Evolutionary conservation across 306 rosid genomes (phyloP).

Genomic region (Prunus persica): Prunus_persica_NCBIv2 NC_034009.1:43163501-43164000

Average conservation of each 20-base stretch:
- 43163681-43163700: not conserved
- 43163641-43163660: conserved; percentile 49
- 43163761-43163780: conserved; percentile 77
- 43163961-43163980: conserved; percentile 53
- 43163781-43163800: conserved; percentile 41
- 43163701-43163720: conserved; percentile 20
- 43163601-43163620: conserved; percentile 63
- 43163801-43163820: not conserved
- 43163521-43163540: conserved; percentile 52
- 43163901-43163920: not conserved
- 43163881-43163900: not conserved
- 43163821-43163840: not conserved
- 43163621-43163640: conserved; percentile 59
- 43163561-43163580: conserved; percentile 64
- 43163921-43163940: not conserved
- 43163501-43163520: conserved; percentile 15
- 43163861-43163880: not conserved
- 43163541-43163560: conserved; percentile 63
- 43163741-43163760: conserved; percentile 72
- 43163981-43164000: conserved; percentile 13
- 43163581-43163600: conserved; percentile 89
- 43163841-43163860: not conserved
- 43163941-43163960: not conserved
- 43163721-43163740: conserved; percentile 50
- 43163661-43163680: conserved; percentile 30